Evolutionary conservation across 1,284 basidiomycete genomes (phyloP).

Genomic region (Thelephora terrestris): DNA sequence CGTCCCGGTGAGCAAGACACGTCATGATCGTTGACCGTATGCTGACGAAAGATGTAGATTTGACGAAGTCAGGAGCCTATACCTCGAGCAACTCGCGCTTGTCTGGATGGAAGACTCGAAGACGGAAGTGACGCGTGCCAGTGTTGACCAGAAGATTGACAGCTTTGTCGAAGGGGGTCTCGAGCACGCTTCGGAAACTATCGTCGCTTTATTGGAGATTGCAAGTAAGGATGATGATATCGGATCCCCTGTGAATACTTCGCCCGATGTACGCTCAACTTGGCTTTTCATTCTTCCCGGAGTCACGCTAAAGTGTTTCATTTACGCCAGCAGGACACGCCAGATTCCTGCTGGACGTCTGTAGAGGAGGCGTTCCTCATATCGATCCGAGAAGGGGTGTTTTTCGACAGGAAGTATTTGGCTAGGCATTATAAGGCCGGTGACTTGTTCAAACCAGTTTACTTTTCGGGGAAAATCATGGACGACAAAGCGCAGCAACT

Average conservation of each 20-base stretch:
- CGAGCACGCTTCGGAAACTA: neutral
- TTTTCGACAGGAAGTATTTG: no score
- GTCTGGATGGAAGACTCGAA: no score
- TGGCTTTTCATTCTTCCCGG: neutral
- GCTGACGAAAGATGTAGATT: neutral
- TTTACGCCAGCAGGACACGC: neutral
- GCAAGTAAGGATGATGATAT: no score
- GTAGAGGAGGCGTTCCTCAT: neutral
- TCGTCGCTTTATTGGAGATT: neutral
- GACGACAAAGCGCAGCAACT: neutral
- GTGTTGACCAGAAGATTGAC: neutral
- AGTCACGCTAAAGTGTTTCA: neutral
- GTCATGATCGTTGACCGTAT: neutral
- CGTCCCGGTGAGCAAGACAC: neutral
- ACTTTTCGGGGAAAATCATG: neutral
- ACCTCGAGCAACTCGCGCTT: neutral
- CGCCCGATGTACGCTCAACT: neutral
- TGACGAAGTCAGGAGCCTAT: neutral
- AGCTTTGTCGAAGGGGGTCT: neutral
- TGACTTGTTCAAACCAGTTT: no score
- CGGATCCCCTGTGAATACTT: neutral
- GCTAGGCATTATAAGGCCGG: no score
- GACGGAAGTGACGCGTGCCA: neutral
- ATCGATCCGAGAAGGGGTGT: no score
- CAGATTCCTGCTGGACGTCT: neutral